Conservation (phyloP, 306 rosid species). For the Medicago ruthenica region DNA sequence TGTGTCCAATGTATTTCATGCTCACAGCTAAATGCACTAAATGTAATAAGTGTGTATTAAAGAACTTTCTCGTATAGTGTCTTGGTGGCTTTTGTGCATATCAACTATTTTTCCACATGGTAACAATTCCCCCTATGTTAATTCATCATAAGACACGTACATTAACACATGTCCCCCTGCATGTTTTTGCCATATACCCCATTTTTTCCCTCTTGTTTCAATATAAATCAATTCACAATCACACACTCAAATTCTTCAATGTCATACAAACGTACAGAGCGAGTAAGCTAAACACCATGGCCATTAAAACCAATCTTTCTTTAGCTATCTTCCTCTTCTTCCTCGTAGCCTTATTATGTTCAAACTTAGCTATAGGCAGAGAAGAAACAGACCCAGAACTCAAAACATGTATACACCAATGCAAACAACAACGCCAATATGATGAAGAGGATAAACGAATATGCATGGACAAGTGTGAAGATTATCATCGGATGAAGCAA, state of each 20-base stretch:
- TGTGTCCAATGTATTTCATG: too few relatives aligned
- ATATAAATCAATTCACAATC: neutral
- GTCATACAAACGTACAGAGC: neutral
- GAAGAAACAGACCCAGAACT: constrained; percentile 60
- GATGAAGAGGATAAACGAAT: constrained; percentile 25
- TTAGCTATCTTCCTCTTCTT: constrained; percentile 31
- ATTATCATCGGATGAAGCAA: constrained; percentile 45
- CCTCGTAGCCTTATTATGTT: constrained; percentile 30
- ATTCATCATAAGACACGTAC: neutral
- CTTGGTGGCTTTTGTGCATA: neutral
- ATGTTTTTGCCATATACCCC: neutral
- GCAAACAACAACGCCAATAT: constrained; percentile 50
- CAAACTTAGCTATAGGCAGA: constrained; percentile 13
- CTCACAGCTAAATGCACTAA: too few relatives aligned
- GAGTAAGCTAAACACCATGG: constrained; percentile 23
- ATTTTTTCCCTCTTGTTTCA: neutral
- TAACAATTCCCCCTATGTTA: neutral
- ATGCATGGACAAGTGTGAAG: constrained; percentile 53
- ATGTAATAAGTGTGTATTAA: too few relatives aligned
- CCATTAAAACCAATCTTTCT: constrained; percentile 31
- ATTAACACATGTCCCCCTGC: constrained; percentile 27
- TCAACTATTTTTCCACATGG: constrained; percentile 3
- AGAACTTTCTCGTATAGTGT: neutral
- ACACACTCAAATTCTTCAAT: neutral
- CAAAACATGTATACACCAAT: constrained; percentile 60